Conservation (phyloP, 495 filamentous ascomycete species). For the Pseudevernia furfuracea region DNA sequence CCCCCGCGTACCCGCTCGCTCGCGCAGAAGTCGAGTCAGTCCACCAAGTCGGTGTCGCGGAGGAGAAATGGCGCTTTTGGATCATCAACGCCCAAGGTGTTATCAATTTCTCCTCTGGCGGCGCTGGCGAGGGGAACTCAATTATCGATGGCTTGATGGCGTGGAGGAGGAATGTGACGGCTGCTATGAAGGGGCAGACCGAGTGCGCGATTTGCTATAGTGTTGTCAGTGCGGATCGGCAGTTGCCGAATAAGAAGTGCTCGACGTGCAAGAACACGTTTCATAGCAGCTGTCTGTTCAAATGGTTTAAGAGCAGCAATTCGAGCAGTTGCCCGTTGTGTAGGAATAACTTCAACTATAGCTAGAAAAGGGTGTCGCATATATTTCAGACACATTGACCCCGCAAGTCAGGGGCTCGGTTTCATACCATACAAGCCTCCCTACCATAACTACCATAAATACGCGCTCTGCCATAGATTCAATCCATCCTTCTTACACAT, state of each 20-base stretch:
- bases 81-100: slow-evolving; percentile 78
- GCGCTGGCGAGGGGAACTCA: slow-evolving; percentile 40
- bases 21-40: slow-evolving; percentile 66
- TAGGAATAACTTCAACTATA: slow-evolving; percentile 70
- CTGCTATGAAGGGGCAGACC: slow-evolving; percentile 81
- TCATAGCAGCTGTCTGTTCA: slow-evolving; percentile 80
- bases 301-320: slow-evolving; percentile 93
- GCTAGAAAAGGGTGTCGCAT: neutral
- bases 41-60: slow-evolving; percentile 76
- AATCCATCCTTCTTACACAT: no score
- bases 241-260: slow-evolving; percentile 84
- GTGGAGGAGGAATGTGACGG: slow-evolving; percentile 75
- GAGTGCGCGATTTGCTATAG: slow-evolving; percentile 98
- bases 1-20: slow-evolving; percentile 70
- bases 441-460: no score
- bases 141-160: slow-evolving; percentile 76
- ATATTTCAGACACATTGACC: no score
- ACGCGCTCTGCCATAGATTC: no score
- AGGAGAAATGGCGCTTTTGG: slow-evolving; percentile 86
- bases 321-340: slow-evolving; percentile 85
- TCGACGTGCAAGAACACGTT: slow-evolving; percentile 91
- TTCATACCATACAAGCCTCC: no score
- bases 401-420: no score
- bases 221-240: slow-evolving; percentile 78
- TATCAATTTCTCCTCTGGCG: slow-evolving; percentile 73